A percentile compares a stretch with the other conserved stretches of the same genome.
phyloP scores from a whole-genome alignment of 2,329 filamentous ascomycete species.

The Ascomycota sp. region DNA sequence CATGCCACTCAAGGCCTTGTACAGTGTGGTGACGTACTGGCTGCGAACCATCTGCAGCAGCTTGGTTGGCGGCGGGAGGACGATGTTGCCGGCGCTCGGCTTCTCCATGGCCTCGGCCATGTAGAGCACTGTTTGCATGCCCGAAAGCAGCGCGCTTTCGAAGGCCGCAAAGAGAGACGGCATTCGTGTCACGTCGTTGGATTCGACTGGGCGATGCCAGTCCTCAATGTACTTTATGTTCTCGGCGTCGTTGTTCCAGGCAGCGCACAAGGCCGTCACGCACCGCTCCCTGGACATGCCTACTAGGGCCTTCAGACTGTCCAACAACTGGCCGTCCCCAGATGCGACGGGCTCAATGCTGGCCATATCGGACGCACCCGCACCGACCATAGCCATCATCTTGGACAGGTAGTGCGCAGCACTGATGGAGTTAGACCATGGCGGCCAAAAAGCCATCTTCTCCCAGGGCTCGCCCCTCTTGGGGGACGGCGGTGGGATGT shows the following conservation, averaged over 20 bases:
- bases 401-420: constrained; percentile 80
- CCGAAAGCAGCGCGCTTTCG: constrained; percentile 59
- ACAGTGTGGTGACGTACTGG: constrained; percentile 84
- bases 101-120: constrained; percentile 69
- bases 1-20: constrained; percentile 86
- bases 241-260: constrained; percentile 87
- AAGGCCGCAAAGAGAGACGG: constrained; percentile 71
- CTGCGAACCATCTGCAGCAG: constrained; percentile 75
- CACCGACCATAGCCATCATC: constrained; percentile 65
- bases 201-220: constrained; percentile 69
- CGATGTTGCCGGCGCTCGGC: constrained; percentile 53
- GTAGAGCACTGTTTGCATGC: constrained; percentile 91
- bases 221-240: constrained; percentile 84
- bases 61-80: constrained; percentile 70
- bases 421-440: constrained; percentile 75
- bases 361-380: constrained; percentile 70
- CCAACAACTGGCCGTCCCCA: constrained; percentile 35
- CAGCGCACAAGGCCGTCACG: constrained; percentile 65
- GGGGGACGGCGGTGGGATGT: constrained; percentile 56
- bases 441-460: constrained; percentile 89
- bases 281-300: constrained; percentile 65
- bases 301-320: constrained; percentile 57
- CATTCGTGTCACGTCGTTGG: constrained; percentile 78
- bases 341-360: constrained; percentile 45
- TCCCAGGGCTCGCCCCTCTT: constrained; percentile 76